These are phyloP conservation scores for Phaseolus coccineus DNA, from an alignment of 331 rosid genomes.

Conservation along the genomic window DNA sequence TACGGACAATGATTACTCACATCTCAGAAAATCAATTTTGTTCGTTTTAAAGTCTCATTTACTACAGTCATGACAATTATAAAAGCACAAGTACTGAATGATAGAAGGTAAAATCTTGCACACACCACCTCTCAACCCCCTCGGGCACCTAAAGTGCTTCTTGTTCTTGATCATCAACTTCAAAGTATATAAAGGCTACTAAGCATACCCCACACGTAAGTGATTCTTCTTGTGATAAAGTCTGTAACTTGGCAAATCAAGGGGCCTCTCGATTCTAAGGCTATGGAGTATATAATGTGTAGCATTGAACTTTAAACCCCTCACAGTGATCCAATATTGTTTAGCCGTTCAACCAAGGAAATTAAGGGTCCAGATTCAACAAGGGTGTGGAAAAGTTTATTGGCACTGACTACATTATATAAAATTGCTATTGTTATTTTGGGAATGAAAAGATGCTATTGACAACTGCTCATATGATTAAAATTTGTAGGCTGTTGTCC, in stretches of 20 bases:
- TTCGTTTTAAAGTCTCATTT: no score
- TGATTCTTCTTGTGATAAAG: conserved; percentile 22
- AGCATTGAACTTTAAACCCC: conserved; percentile 36
- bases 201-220: not conserved
- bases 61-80: conserved; percentile 57
- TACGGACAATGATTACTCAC: no score
- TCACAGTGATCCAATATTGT: conserved; percentile 48
- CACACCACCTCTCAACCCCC: conserved; percentile 26
- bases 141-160: conserved; percentile 47
- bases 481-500: conserved; percentile 45
- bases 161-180: conserved; percentile 37
- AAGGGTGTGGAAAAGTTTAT: conserved; percentile 49
- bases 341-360: conserved; percentile 78
- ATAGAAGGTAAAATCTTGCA: conserved; percentile 41
- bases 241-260: conserved; percentile 26
- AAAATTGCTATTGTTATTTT: conserved; percentile 36
- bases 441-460: conserved; percentile 42
- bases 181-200: conserved; percentile 16
- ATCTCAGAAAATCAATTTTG: no score
- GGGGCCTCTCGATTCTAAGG: not conserved
- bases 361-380: conserved; percentile 73
- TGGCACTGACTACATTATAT: conserved; percentile 26
- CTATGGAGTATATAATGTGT: not conserved
- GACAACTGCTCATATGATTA: conserved; percentile 27
- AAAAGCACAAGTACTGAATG: conserved; percentile 69